Percentiles rank a stretch among this genome's conserved stretches.
Conservation (phyloP, 2,329 filamentous ascomycete species). For the Coniella vitis region DNA sequence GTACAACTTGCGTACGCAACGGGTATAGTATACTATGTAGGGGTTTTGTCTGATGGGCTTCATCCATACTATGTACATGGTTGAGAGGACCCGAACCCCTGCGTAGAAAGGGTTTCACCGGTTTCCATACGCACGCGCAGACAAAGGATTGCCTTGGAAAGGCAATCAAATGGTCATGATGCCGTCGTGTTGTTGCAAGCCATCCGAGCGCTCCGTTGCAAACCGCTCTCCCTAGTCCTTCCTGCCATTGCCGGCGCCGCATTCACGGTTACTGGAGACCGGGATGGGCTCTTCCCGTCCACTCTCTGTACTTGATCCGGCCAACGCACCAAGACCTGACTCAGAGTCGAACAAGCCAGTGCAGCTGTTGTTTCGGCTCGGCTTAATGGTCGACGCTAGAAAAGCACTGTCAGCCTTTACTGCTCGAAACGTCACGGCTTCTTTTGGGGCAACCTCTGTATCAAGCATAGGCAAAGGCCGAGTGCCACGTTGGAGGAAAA, state of each 20-base stretch:
- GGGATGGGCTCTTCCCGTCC: too few relatives aligned
- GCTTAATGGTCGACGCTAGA: constrained; percentile 19
- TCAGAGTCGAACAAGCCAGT: neutral
- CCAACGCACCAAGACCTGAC: neutral
- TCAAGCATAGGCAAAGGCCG: neutral
- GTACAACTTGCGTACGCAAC: too few relatives aligned
- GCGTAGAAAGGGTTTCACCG: neutral
- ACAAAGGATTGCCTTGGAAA: neutral
- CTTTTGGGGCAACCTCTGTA: neutral
- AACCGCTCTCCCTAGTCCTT: neutral
- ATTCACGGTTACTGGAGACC: too few relatives aligned
- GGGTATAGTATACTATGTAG: neutral
- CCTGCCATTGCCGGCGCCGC: too few relatives aligned
- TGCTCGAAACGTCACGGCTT: constrained; percentile 11
- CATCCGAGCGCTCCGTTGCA: neutral
- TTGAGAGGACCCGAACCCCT: too few relatives aligned
- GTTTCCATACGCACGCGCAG: neutral
- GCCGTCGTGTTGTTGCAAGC: too few relatives aligned
- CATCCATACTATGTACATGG: too few relatives aligned
- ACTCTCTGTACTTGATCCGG: too few relatives aligned
- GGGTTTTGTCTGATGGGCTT: neutral
- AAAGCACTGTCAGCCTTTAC: constrained; percentile 21
- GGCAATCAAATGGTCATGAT: neutral
- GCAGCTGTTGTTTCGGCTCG: neutral
- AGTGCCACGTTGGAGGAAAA: constrained; percentile 14